These are phyloP conservation scores for Phymatotrichopsis omnivora DNA, from an alignment of 2,329 filamentous ascomycete species.

Conservation along the genomic window DNA sequence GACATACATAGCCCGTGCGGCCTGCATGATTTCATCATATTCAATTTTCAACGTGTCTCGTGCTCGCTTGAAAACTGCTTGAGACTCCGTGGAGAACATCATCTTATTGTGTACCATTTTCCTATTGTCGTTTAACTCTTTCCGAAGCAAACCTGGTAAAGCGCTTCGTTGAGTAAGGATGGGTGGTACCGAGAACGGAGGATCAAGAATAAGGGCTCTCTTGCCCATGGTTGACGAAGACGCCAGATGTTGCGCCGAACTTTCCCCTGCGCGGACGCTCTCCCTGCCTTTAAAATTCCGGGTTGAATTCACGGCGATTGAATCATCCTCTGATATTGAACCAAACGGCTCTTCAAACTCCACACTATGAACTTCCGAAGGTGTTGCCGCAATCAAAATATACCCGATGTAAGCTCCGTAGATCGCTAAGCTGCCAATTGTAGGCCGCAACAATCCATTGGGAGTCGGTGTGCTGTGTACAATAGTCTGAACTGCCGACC, in stretches of 20 bases:
- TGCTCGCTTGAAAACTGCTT: constrained; percentile 19
- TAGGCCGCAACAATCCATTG: constrained; percentile 11
- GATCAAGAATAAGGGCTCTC: constrained; percentile 15
- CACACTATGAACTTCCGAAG: constrained; percentile 14
- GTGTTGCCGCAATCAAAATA: constrained; percentile 27
- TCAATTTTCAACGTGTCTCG: constrained; percentile 24
- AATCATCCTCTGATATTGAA: background rate
- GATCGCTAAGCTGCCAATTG: constrained; percentile 26
- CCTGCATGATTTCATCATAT: constrained; percentile 23
- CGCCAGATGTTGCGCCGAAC: background rate
- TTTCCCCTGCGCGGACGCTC: background rate
- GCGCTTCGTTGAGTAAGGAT: constrained; percentile 14
- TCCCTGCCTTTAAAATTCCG: too few relatives aligned
- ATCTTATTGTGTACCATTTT: constrained; percentile 14
- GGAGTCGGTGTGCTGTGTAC: constrained; percentile 16
- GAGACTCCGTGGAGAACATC: constrained; percentile 23
- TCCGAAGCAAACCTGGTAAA: constrained; percentile 13
- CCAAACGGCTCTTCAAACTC: constrained; percentile 25
- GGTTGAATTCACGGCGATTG: background rate
- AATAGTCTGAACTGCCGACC: constrained; percentile 15
- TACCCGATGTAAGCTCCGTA: constrained; percentile 32
- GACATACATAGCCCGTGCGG: constrained; percentile 25
- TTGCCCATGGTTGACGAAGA: background rate
- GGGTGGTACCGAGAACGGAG: constrained; percentile 14
- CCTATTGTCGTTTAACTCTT: constrained; percentile 1